Percentiles rank a stretch among this genome's conserved stretches.
Evolutionary conservation across 257 asterid species (phyloP).

Genomic region (Solanum etuberosum): DNA sequence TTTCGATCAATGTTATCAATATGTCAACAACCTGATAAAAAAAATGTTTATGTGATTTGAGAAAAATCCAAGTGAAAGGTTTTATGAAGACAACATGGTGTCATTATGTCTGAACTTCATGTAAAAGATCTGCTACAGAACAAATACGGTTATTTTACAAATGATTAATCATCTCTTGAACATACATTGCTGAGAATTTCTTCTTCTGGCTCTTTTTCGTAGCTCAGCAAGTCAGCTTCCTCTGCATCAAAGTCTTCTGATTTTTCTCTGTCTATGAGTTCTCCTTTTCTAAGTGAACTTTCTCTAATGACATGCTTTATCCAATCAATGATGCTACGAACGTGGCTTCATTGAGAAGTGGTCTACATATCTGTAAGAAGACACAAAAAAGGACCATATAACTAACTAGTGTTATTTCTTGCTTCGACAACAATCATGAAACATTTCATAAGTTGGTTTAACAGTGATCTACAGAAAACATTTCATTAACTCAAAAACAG

Average conservation of each 20-base stretch:
- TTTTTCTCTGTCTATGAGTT: conserved; percentile 60
- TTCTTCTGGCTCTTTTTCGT: conserved; percentile 93
- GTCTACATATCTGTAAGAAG: conserved; percentile 57
- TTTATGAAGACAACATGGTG: background rate
- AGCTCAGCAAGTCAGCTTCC: conserved; percentile 81
- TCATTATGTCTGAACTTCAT: background rate
- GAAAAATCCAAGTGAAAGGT: background rate
- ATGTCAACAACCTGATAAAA: conserved; percentile 61
- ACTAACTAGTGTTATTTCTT: background rate
- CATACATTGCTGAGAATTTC: conserved; percentile 84
- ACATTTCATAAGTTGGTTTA: background rate
- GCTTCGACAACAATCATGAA: background rate
- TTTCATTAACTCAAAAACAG: too few relatives aligned
- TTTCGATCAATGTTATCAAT: conserved; percentile 71
- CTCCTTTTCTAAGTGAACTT: conserved; percentile 74
- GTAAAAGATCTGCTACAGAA: too few relatives aligned
- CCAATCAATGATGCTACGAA: conserved; percentile 75
- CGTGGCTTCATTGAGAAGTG: conserved; percentile 78
- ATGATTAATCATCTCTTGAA: background rate
- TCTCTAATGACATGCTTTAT: conserved; percentile 75
- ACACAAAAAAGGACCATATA: background rate
- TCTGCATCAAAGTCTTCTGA: conserved; percentile 59
- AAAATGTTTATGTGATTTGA: background rate
- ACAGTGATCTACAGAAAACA: background rate
- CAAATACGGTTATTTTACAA: too few relatives aligned